Base-by-base conservation (phyloP, 176 grass and related monocot genomes). In the Sorghum bicolor region DNA sequence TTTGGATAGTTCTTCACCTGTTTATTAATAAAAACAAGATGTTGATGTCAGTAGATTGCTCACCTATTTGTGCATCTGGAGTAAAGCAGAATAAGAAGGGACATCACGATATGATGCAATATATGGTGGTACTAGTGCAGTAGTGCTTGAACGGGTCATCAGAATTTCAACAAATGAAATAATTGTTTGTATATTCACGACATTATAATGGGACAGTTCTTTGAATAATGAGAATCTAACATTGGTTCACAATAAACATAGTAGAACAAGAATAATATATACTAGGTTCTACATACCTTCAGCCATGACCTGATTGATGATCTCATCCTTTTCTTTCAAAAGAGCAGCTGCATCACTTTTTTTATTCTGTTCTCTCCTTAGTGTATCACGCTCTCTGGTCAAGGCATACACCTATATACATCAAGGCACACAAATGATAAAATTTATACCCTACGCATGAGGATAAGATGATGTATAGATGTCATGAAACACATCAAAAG, bases 311-410 rank as follows among this genome's bases (percentile, higher is more conserved):
- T 99, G 97, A 92, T 38, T 96, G 78, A 99, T 99, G 77, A 99
- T 99, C 83, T 96, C 97, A 79, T 99, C 97, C 82, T 99, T 99
- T 80, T 99, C 97, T 96, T 99, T 99, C 89, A 99, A 92, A 92
- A 99, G 97, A 86, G 97, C 89, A 84, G 93, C 81, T 79, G 93
- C 97, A 16, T 99, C 97, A 48, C 91, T 99, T 87, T 99, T 99
- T 77, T 89, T 96, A 75, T 77, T 99, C 87, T 99, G 97, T 83
- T 99, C 97, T 80, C 93, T 96, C 88, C 91, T 94, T 82, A 99
- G 92, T 65, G 89, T 92, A 94, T 99, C 97, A 67, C 97, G 91
- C 89, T 99, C 97, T 78, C 78, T 99, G 15, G 97, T 94, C 32
- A 99, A 81, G 43, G 93, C 93, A 85, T 99, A 99, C 41, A 96